phyloP scores from a whole-genome alignment of 2,329 filamentous ascomycete genomes.

The Alternaria sp. region DNA sequence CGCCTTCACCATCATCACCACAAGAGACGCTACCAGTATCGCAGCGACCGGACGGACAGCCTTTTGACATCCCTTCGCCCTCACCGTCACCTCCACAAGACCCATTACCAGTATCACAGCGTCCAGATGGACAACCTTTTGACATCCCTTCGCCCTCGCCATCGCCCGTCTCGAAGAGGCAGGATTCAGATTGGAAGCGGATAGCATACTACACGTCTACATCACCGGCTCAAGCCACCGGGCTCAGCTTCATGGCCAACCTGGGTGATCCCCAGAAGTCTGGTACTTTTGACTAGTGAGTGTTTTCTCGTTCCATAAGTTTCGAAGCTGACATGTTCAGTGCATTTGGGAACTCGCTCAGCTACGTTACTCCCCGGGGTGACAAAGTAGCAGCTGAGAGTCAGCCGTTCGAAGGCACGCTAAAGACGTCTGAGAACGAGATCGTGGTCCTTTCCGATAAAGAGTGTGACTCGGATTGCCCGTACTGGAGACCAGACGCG shows the following conservation, averaged over 20 bases:
- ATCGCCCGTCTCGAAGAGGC: background rate
- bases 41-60: background rate
- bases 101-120: background rate
- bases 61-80: background rate
- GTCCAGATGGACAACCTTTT: background rate
- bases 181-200: conserved; percentile 49
- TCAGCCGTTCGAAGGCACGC: conserved; percentile 57
- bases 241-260: conserved; percentile 66
- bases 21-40: background rate
- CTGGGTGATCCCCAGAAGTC: conserved; percentile 61
- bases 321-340: conserved; percentile 26
- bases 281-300: conserved; percentile 60
- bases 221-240: conserved; percentile 52
- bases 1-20: background rate
- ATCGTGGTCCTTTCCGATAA: conserved; percentile 46
- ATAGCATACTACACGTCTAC: conserved; percentile 58
- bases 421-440: conserved; percentile 44
- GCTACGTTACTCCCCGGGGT: conserved; percentile 60
- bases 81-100: background rate
- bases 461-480: conserved; percentile 57
- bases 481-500: conserved; percentile 56
- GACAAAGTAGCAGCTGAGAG: conserved; percentile 55
- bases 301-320: background rate
- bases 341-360: conserved; percentile 64
- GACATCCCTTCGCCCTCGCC: background rate